Percentiles rank a stretch among this genome's conserved stretches.
phyloP scores from a whole-genome alignment of 805 yeast species.

The Lachancea thermotolerans region DNA sequence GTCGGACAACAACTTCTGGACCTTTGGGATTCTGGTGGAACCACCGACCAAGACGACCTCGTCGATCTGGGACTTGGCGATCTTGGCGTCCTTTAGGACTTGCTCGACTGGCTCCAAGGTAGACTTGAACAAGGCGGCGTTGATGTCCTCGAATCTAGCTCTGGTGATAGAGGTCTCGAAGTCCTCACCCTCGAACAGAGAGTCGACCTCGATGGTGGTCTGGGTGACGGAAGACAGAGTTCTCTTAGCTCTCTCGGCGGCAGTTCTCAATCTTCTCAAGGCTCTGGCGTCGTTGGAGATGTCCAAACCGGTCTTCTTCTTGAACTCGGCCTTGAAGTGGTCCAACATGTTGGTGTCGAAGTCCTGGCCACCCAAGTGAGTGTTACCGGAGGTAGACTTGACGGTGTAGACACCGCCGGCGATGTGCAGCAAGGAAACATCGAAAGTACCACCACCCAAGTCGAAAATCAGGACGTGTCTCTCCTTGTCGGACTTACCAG shows the following conservation, averaged over 20 bases:
- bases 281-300: constrained; percentile 90
- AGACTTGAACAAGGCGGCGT: constrained; percentile 87
- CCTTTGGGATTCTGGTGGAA: constrained; percentile 98
- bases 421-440: constrained; percentile 86
- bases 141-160: constrained; percentile 96
- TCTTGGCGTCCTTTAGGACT: constrained; percentile 87
- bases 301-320: constrained; percentile 91
- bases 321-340: constrained; percentile 89
- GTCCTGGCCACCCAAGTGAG: constrained; percentile 99
- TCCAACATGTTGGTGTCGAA: constrained; percentile 93
- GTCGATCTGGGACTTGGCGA: constrained; percentile 76
- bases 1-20: constrained; percentile 89
- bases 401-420: constrained; percentile 97
- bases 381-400: constrained; percentile 98
- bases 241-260: constrained; percentile 99
- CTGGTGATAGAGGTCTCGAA: constrained; percentile 90
- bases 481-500: constrained; percentile 73
- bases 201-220: constrained; percentile 94
- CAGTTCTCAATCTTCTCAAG: constrained; percentile 95
- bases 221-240: constrained; percentile 93
- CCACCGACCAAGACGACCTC: constrained; percentile 98
- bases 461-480: constrained; percentile 89
- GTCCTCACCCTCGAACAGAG: constrained; percentile 92
- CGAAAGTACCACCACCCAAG: constrained; percentile 99
- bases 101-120: constrained; percentile 92